These are phyloP conservation scores for Fusarium palustre DNA, from an alignment of 2,329 filamentous ascomycete species.

Conservation along the genomic window DNA sequence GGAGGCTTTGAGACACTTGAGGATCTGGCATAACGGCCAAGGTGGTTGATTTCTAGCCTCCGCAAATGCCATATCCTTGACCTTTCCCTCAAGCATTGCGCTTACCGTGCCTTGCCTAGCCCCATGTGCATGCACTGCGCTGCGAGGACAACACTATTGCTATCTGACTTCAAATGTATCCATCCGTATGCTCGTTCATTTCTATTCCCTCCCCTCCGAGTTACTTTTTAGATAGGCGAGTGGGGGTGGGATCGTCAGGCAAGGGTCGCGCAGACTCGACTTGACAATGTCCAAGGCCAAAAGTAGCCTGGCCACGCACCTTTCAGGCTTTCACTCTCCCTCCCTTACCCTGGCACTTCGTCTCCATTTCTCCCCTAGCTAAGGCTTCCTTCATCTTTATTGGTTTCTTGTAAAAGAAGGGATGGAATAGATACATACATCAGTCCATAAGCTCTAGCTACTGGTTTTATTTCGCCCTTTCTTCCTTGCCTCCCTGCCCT, in stretches of 20 bases:
- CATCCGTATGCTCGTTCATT: constrained; percentile 28
- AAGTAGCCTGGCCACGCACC: constrained; percentile 43
- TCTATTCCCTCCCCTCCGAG: constrained; percentile 31
- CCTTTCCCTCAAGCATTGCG: constrained; percentile 22
- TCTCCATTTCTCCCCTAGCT: constrained; percentile 31
- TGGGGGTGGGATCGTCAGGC: constrained; percentile 43
- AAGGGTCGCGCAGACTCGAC: constrained; percentile 43
- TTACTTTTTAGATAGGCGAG: constrained; percentile 42
- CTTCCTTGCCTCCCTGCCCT: constrained; percentile 40
- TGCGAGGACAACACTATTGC: constrained; percentile 28
- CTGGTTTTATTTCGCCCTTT: constrained; percentile 34
- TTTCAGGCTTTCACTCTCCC: constrained; percentile 32
- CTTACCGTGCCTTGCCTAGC: constrained; percentile 6
- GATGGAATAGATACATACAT: constrained; percentile 41
- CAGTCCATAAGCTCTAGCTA: constrained; percentile 39
- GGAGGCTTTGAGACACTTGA: constrained; percentile 45
- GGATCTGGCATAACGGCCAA: constrained; percentile 50
- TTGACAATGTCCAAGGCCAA: constrained; percentile 44
- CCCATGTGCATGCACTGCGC: constrained; percentile 3
- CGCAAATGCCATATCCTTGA: constrained; percentile 33
- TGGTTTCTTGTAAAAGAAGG: constrained; percentile 38
- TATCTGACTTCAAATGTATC: constrained; percentile 26
- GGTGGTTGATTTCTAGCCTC: constrained; percentile 36
- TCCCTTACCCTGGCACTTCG: constrained; percentile 30
- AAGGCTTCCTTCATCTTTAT: constrained; percentile 19